phyloP scores from a whole-genome alignment of 345 rosid species.

The Iberis pinnata region DNA sequence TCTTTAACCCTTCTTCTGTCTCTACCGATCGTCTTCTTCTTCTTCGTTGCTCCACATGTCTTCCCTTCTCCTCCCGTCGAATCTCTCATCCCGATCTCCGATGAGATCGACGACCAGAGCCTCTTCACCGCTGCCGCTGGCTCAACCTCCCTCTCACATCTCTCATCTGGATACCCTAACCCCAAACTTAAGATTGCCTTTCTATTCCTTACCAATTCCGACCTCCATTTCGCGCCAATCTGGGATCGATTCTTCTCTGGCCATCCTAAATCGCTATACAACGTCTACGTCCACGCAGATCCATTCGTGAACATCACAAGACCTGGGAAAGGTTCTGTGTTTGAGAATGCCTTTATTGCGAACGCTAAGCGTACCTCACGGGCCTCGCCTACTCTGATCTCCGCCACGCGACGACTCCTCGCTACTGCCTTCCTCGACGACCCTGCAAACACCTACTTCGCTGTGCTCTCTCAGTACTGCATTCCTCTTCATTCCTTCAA shows the following conservation, averaged over 20 bases:
- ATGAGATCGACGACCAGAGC: constrained; percentile 64
- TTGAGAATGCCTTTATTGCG: constrained; percentile 41
- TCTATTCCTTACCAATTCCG: constrained; percentile 86
- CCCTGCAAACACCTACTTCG: constrained; percentile 77
- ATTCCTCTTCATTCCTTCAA: constrained; percentile 73
- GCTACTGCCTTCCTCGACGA: constrained; percentile 86
- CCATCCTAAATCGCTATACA: constrained; percentile 39
- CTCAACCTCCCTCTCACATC: constrained; percentile 46
- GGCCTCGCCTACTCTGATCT: constrained; percentile 79
- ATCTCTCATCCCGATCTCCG: constrained; percentile 54
- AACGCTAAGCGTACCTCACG: constrained; percentile 67
- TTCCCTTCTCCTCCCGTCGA: constrained; percentile 45
- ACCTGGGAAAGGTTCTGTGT: constrained; percentile 41
- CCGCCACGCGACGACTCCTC: constrained; percentile 86
- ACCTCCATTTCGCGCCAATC: constrained; percentile 72
- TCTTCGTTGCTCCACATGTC: constrained; percentile 43
- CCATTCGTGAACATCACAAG: constrained; percentile 54
- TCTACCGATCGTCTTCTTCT: constrained; percentile 44
- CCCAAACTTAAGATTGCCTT: constrained; percentile 80
- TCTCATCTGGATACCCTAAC: constrained; percentile 44
- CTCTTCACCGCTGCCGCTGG: constrained; percentile 54
- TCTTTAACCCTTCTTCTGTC: constrained; percentile 45
- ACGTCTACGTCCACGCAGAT: constrained; percentile 84
- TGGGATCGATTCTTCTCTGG: constrained; percentile 64
- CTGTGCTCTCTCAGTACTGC: constrained; percentile 75